These are phyloP conservation scores for Tolypocladium sp. DNA, from an alignment of 2,329 filamentous ascomycete genomes.

Conservation along the genomic window DNA sequence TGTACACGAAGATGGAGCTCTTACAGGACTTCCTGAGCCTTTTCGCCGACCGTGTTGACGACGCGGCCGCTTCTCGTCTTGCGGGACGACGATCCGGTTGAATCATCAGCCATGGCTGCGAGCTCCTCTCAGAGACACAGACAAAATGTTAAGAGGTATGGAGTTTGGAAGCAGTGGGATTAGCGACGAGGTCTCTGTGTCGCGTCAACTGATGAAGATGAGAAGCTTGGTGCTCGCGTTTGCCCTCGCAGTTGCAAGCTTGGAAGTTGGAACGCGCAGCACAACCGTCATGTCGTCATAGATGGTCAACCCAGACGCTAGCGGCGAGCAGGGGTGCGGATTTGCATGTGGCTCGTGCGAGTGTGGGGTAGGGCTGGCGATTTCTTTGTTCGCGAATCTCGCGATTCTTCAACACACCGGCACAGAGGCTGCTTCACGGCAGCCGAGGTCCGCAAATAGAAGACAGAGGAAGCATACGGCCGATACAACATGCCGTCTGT, in stretches of 20 bases:
- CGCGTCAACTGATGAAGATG: neutral
- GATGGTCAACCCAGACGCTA: neutral
- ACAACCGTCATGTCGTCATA: neutral
- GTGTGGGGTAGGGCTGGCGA: neutral
- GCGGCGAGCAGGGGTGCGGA: neutral
- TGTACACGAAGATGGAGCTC: neutral
- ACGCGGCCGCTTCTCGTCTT: constrained; percentile 20
- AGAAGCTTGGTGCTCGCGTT: neutral
- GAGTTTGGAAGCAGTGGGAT: too few species aligned
- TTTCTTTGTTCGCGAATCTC: too few species aligned
- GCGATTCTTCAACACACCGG: too few species aligned
- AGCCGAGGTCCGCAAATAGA: too few species aligned
- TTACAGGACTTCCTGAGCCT: constrained; percentile 42
- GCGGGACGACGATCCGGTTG: constrained; percentile 9
- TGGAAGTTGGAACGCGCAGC: neutral
- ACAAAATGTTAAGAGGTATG: neutral
- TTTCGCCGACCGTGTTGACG: constrained; percentile 29
- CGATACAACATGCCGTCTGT: too few species aligned
- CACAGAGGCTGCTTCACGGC: too few species aligned
- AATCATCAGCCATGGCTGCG: neutral
- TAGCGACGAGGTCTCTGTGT: neutral
- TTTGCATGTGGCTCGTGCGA: neutral
- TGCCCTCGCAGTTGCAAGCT: neutral
- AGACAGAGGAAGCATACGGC: too few species aligned
- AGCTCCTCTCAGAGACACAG: neutral